phyloP scores from a whole-genome alignment of 768 basidiomycete species.

The Rhodosporidiobolus sp. region DNA sequence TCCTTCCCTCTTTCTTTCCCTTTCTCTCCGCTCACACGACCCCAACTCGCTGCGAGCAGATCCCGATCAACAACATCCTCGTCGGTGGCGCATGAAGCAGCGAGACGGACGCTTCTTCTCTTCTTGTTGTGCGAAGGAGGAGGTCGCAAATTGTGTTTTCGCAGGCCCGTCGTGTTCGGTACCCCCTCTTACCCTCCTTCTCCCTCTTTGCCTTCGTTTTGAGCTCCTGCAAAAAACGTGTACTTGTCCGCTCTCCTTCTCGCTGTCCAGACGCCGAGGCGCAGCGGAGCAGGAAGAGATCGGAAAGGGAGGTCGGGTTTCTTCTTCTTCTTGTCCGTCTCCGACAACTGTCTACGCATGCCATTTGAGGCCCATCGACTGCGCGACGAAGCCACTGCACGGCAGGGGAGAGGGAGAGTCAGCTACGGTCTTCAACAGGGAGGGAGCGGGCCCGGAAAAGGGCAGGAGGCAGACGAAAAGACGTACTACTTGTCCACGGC shows the following conservation, averaged over 20 bases:
- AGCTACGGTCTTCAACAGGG: not conserved
- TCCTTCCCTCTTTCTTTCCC: not conserved
- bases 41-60: constrained; percentile 8
- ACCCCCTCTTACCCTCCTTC: not conserved
- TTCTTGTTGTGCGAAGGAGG: not conserved
- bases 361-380: constrained; percentile 39
- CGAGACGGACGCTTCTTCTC: no score
- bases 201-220: not conserved
- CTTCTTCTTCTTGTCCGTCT: no score
- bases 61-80: constrained; percentile 45
- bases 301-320: no score
- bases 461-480: no score
- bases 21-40: not conserved
- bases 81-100: constrained; percentile 38
- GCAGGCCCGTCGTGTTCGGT: not conserved
- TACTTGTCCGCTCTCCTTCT: not conserved
- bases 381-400: constrained; percentile 34
- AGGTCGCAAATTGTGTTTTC: not conserved
- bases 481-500: constrained; percentile 64
- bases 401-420: not conserved
- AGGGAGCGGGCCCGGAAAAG: not conserved
- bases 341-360: constrained; percentile 8
- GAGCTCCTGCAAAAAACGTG: not conserved
- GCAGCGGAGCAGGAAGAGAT: no score
- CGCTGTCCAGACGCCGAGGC: no score